Conservation (phyloP, 495 filamentous ascomycete species). For the Chaetomium cochliodes region DNA sequence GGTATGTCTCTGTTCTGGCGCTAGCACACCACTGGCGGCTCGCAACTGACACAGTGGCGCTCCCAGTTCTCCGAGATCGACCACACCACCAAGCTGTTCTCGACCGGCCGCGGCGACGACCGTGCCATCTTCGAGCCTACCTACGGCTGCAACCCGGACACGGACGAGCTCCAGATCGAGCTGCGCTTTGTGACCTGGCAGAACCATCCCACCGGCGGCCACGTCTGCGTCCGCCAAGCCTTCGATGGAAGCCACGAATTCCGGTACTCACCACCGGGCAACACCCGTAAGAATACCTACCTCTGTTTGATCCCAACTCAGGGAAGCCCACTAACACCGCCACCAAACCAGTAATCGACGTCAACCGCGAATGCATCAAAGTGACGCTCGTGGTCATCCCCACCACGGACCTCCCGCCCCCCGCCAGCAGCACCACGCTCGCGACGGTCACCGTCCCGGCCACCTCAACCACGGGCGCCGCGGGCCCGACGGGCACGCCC, state of each 20-base stretch:
- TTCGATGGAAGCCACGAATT: conserved; percentile 47
- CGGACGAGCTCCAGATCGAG: conserved; percentile 46
- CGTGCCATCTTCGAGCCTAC: conserved; percentile 48
- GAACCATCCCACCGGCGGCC: conserved; percentile 39
- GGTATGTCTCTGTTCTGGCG: conserved; percentile 28
- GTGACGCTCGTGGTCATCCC: conserved; percentile 37
- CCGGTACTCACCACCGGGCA: conserved; percentile 47
- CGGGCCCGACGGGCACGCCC: conserved; percentile 14
- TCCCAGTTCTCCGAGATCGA: conserved; percentile 50
- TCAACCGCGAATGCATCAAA: conserved; percentile 39
- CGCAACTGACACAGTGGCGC: not conserved
- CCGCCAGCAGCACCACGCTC: conserved; percentile 5
- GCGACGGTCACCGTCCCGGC: conserved; percentile 11
- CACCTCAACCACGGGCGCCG: conserved; percentile 11
- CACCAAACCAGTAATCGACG: conserved; percentile 33
- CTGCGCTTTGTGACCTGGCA: conserved; percentile 40
- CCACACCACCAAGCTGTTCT: conserved; percentile 57
- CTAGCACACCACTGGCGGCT: not conserved
- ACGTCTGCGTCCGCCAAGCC: conserved; percentile 43
- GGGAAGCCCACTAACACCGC: not conserved
- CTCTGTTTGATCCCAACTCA: too few species aligned
- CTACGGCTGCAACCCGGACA: conserved; percentile 53
- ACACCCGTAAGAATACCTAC: conserved; percentile 41
- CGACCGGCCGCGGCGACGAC: conserved; percentile 51
- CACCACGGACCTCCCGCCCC: conserved; percentile 13